A percentile compares a stretch with the other conserved stretches of the same genome.
phyloP scores from a whole-genome alignment of 306 rosid species.

The Cicer arietinum region DNA sequence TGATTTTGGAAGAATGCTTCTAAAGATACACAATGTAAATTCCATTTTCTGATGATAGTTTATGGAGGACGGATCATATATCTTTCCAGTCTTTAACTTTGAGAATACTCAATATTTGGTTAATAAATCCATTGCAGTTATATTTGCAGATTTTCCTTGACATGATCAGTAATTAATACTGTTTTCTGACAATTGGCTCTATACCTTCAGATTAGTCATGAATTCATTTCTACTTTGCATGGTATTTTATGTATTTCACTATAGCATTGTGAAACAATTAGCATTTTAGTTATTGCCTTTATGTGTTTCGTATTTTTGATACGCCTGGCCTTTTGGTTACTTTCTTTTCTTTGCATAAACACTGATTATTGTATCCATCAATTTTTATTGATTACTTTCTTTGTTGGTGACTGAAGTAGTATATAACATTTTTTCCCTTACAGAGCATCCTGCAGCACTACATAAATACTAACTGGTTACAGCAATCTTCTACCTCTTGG shows the following conservation, averaged over 20 bases:
- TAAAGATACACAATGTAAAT: constrained; percentile 86
- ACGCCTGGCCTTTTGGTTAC: not conserved
- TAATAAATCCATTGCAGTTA: constrained; percentile 1
- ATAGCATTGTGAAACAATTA: constrained; percentile 2
- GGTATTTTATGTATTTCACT: constrained; percentile 11
- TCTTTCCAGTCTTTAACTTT: constrained; percentile 16
- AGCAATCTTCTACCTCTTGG: constrained; percentile 74
- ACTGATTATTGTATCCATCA: not conserved
- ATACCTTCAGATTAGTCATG: not conserved
- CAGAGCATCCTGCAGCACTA: constrained; percentile 79
- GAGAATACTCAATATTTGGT: constrained; percentile 4
- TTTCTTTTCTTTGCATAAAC: not conserved
- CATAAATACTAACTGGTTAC: constrained; percentile 76
- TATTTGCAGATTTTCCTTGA: constrained; percentile 14
- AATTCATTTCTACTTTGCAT: constrained; percentile 16
- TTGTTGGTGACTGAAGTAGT: constrained; percentile 39
- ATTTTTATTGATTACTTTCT: constrained; percentile 13
- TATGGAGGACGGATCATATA: constrained; percentile 32
- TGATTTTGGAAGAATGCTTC: constrained; percentile 91
- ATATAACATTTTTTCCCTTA: constrained; percentile 34
- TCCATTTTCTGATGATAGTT: constrained; percentile 53
- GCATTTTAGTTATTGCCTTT: not conserved
- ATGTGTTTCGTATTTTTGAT: not conserved
- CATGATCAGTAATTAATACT: constrained; percentile 16
- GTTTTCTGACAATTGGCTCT: constrained; percentile 18